Base-by-base conservation (phyloP, 371 early-diverging fungal genomes). In the Syncephalastrum sp. region DNA sequence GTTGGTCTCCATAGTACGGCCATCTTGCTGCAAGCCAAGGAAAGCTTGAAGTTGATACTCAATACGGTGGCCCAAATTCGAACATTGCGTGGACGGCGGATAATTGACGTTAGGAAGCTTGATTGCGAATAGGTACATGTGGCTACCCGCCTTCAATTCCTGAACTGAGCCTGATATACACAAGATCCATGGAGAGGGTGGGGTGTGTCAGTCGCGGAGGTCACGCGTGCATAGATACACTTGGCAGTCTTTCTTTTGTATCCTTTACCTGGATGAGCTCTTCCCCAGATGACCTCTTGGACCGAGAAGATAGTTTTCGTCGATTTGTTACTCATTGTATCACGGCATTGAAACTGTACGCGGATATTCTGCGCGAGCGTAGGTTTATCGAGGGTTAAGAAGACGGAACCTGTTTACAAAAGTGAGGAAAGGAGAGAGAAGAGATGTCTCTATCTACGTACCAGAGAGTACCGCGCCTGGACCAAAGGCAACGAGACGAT, bases 101-200 rank as follows among this genome's bases (percentile, higher is more conserved):
- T 74, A 79, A 48, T 79, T 79, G 16, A 64, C 43, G 51, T 63
- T 43, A 17, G 79, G 79, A 25, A 75, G 29, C 52, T 74, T 72
- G 47, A 79, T 74, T 48, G 79, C 75, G 66, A 79, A 79, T 12
- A 79, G 44, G 49, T 75, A 75, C 45, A 79, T 63, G 51, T 75
- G 76, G 19, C 63, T 61, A 3, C 76, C 79, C 4, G 17, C 25
- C n/a, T 61, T 52, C 3, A 74, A 24, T 50, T 63, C 60, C 42
- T 54, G 53, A 14, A 41, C 27, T 56, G 44, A 24, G 14, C 19
- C 25, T 33, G 38, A 33, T 33, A 33, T 33, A 2, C 38, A 33
- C 38, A 33, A 33, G 38, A 33, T 33, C 12, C 38, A 33, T 33
- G 38, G 7, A 33, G 38, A n/a, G 38, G 10, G 5, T 33, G 27